Base-by-base conservation (phyloP, 805 yeast genomes). In the Suhomyces canberraensis region DNA sequence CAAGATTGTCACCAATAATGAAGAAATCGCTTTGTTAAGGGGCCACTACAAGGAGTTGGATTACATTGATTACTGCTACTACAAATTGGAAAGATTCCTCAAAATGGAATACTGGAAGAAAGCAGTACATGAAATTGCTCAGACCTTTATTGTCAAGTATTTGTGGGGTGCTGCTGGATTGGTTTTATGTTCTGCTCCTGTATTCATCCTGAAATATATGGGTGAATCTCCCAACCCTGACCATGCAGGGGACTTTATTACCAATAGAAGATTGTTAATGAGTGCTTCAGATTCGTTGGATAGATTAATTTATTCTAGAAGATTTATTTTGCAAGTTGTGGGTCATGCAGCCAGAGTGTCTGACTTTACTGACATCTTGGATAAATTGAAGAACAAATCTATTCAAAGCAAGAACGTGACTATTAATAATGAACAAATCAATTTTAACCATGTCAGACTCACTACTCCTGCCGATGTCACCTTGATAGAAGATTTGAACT, bases 121-220 rank as follows among this genome's bases (percentile, higher is more conserved):
- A 64, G 81, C 91, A 19, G 58, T 84, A 17, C 91, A 89, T 60
- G 89, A 89, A 53, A 76, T 86, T 47, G 84, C 91, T 2, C 93
- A 91, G 47, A 86, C 84, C 33, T 90, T 89, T 51, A 79, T 88
- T 36, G 90, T 90, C 43, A 90, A 90, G 63, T 90, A 90, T 61
- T 78, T 88, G 33, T 84, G 96, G 90, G 98, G 98, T 44, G 98
- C 96, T 2, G 87, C 93, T 21, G 98, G 98, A 8, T 71, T 90
- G 41, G 76, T 81, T 1, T 69, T 90, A 32, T 90, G 97, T 61
- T 80, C 96, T 2, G 79, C 90, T 3, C 97, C 98, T 4, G 84
- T 89, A 2, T 90, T 90, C 55, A 75, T 79, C 52, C 68, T 72
- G 41, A 69, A 78, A 35, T 74, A 76, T 36, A 61, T 69, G 42